phyloP scores from a whole-genome alignment of 352 stramenopile genomes.

The Globisporangium orthogonon region DNA sequence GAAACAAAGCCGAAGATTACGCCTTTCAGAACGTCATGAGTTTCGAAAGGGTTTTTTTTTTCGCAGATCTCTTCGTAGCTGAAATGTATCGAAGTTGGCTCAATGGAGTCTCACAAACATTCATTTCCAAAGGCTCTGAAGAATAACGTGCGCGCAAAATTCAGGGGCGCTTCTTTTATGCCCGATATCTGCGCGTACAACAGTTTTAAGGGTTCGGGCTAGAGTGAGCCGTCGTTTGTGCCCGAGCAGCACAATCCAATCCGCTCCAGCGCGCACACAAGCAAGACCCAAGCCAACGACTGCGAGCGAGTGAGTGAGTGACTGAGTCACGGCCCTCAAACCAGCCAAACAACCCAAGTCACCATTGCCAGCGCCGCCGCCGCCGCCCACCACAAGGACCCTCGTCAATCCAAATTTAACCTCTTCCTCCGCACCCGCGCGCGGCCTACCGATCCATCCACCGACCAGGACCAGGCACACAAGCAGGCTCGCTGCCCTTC shows the following conservation, averaged over 20 bases:
- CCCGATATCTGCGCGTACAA: neutral
- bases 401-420: constrained; percentile 15
- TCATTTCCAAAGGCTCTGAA: neutral
- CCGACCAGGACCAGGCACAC: no score
- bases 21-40: neutral
- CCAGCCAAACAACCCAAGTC: neutral
- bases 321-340: neutral
- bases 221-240: neutral
- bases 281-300: neutral
- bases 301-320: neutral
- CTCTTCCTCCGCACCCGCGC: constrained; percentile 1
- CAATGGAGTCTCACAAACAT: neutral
- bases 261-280: neutral
- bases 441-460: no score
- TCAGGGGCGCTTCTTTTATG: neutral
- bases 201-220: no score
- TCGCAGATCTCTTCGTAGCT: neutral
- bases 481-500: no score
- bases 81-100: neutral
- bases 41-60: neutral
- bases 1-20: neutral
- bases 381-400: no score
- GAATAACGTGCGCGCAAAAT: constrained; percentile 2
- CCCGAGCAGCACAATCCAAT: constrained; percentile 1
- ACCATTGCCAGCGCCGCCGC: neutral